A percentile compares a stretch with the other conserved stretches of the same genome.
These are phyloP conservation scores for Circinella umbellata DNA, from an alignment of 371 early-diverging fungal genomes.

Conservation along the genomic window DNA sequence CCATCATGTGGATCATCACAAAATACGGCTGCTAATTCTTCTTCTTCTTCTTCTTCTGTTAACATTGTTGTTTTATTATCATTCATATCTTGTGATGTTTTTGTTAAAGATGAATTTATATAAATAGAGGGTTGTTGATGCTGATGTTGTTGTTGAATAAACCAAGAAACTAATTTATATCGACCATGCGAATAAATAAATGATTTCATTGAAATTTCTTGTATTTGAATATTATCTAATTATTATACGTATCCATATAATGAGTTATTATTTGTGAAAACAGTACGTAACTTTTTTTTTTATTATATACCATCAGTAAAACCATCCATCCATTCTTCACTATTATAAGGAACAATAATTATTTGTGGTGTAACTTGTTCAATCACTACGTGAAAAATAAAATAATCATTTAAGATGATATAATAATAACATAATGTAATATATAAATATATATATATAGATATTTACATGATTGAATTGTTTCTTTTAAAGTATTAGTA, in stretches of 20 bases:
- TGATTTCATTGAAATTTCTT: slow-evolving; percentile 55
- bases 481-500: slow-evolving; percentile 23
- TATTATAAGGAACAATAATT: slow-evolving; percentile 39
- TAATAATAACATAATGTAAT: background rate
- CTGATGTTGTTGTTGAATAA: slow-evolving; percentile 9
- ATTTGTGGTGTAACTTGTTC: slow-evolving; percentile 36
- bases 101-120: no score
- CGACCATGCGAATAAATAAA: slow-evolving; percentile 58
- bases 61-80: no score
- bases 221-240: slow-evolving; percentile 25
- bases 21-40: background rate
- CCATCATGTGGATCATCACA: slow-evolving; percentile 29
- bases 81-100: no score
- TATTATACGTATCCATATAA: background rate
- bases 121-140: background rate
- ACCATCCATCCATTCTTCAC: slow-evolving; percentile 26
- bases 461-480: slow-evolving; percentile 41
- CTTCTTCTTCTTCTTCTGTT: background rate
- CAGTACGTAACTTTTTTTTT: no score
- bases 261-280: background rate
- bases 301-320: background rate
- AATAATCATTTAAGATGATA: no score
- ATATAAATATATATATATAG: background rate
- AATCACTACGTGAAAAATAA: slow-evolving; percentile 8
- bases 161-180: slow-evolving; percentile 33